Evolutionary conservation across 1,284 basidiomycete genomes (phyloP).

Genomic region (Austroboletus novae-zelandiae): DNA sequence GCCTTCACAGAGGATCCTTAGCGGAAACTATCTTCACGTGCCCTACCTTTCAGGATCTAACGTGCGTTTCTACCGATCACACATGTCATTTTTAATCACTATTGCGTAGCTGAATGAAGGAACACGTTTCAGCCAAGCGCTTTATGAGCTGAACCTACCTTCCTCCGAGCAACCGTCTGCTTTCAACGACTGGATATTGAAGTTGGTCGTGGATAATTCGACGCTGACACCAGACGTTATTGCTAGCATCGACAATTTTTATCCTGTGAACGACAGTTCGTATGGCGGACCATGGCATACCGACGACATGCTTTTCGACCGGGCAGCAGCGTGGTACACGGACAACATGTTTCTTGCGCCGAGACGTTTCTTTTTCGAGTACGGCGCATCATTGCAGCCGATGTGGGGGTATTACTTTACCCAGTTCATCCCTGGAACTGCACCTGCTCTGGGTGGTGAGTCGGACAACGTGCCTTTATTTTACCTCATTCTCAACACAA

Average conservation of each 20-base stretch:
- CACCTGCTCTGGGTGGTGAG: slow-evolving; percentile 42
- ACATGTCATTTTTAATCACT: background rate
- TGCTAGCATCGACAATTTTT: slow-evolving; percentile 38
- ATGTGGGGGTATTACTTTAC: slow-evolving; percentile 55
- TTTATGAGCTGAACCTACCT: slow-evolving; percentile 15
- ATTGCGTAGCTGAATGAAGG: slow-evolving; percentile 17
- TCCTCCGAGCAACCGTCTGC: slow-evolving; percentile 15
- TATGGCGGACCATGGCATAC: slow-evolving; percentile 52
- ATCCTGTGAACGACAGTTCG: slow-evolving; percentile 46
- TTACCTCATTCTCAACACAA: background rate
- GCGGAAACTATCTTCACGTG: slow-evolving; percentile 52
- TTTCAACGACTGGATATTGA: slow-evolving; percentile 16
- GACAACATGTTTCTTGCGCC: slow-evolving; percentile 54
- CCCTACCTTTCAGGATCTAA: slow-evolving; percentile 44
- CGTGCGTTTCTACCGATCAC: slow-evolving; percentile 1
- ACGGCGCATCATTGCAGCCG: slow-evolving; percentile 45
- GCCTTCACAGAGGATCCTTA: slow-evolving; percentile 46
- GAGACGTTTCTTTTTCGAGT: slow-evolving; percentile 47
- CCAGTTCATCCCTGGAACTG: slow-evolving; percentile 53
- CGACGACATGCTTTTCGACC: slow-evolving; percentile 56
- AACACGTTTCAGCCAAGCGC: slow-evolving; percentile 4
- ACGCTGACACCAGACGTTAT: slow-evolving; percentile 9
- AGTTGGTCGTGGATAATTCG: slow-evolving; percentile 16
- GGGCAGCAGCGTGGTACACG: slow-evolving; percentile 54
- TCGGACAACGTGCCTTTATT: background rate